A percentile compares a stretch with the other conserved stretches of the same genome.
Conservation (phyloP, 1,139 yeast species). For the Meyerozyma carpophila region DNA sequence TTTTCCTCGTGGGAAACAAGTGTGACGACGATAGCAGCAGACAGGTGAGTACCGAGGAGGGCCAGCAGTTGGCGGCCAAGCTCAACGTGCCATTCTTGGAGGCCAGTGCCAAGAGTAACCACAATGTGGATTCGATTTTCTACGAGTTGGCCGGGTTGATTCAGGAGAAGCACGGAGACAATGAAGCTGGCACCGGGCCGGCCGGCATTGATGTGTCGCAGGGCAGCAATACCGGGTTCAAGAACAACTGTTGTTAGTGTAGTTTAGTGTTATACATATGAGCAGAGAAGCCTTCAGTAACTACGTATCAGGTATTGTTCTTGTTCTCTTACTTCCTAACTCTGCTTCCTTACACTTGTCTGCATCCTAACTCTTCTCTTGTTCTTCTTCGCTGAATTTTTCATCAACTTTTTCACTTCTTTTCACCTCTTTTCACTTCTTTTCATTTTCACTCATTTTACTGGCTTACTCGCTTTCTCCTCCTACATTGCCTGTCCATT, state of each 20-base stretch:
- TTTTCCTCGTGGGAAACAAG: slow-evolving; percentile 92
- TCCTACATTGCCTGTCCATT: not conserved
- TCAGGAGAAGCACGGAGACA: slow-evolving; percentile 66
- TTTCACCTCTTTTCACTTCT: slow-evolving; percentile 44
- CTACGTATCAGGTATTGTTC: too few species aligned
- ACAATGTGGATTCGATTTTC: slow-evolving; percentile 88
- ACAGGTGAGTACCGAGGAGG: slow-evolving; percentile 82
- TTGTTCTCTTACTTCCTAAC: not conserved
- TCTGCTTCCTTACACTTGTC: not conserved
- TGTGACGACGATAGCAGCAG: slow-evolving; percentile 78
- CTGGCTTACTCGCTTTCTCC: not conserved
- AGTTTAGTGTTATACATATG: not conserved
- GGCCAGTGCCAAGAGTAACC: slow-evolving; percentile 91
- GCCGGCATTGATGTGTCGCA: slow-evolving; percentile 46
- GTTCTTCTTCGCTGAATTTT: not conserved
- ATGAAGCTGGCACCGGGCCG: slow-evolving; percentile 18
- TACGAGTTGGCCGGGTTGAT: slow-evolving; percentile 85
- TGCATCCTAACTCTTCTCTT: not conserved
- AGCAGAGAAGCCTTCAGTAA: not conserved
- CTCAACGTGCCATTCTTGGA: slow-evolving; percentile 89
- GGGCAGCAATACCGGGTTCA: slow-evolving; percentile 21
- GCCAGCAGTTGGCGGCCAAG: slow-evolving; percentile 82
- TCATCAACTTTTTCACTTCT: slow-evolving; percentile 25
- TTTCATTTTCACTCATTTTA: not conserved
- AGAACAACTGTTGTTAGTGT: slow-evolving; percentile 36